Evolutionary conservation across 176 grass and related monocot genomes (phyloP).

Genomic region (Tillandsia leiboldiana): DNA sequence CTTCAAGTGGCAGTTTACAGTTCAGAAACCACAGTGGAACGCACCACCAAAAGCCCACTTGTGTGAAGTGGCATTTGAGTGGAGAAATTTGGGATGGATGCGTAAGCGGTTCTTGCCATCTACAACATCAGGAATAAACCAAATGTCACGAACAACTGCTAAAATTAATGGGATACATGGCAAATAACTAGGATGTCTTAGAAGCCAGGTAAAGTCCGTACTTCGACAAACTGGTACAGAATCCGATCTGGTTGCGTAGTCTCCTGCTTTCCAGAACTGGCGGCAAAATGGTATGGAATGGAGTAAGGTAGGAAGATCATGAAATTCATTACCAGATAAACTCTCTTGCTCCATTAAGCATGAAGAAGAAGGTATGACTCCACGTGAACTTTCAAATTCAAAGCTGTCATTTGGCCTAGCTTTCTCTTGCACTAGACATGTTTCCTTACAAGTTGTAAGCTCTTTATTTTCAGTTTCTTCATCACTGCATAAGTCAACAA

Average conservation of each 20-base stretch:
- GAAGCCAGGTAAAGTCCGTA: background rate
- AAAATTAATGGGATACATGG: background rate
- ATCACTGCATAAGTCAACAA: background rate
- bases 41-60: conserved; percentile 69
- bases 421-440: background rate
- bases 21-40: background rate
- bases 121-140: background rate
- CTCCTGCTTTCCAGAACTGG: conserved; percentile 58
- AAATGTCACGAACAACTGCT: background rate
- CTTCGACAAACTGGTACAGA: conserved; percentile 17
- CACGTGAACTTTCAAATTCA: background rate
- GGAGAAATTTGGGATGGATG: conserved; percentile 56
- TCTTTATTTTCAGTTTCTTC: background rate
- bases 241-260: conserved; percentile 22
- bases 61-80: conserved; percentile 63
- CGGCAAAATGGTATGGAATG: conserved; percentile 7
- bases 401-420: background rate
- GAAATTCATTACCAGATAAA: background rate
- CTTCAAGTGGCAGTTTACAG: background rate
- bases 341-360: too few relatives aligned
- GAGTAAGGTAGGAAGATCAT: background rate
- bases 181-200: background rate
- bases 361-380: background rate
- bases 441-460: background rate
- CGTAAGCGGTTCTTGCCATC: conserved; percentile 42